Base-by-base conservation (phyloP, 2,329 filamentous ascomycete genomes). In the Myriangium duriaei region DNA sequence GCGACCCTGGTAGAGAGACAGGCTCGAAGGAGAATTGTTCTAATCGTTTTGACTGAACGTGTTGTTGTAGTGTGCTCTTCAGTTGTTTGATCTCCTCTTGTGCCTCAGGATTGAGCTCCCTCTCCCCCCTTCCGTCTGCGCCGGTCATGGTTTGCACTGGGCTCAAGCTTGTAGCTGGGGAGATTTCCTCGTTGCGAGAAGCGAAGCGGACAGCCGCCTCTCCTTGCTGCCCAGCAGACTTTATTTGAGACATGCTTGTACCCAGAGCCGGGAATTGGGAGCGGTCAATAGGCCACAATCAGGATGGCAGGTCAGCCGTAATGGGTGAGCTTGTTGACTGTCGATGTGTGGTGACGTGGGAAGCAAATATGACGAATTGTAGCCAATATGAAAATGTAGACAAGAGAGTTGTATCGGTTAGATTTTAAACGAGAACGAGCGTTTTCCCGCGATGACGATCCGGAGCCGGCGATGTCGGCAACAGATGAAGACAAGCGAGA, bases 21-120 rank as follows among this genome's bases (percentile, higher is more conserved):
- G 88, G 80, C 56, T 95, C 87, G 53, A 87, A 96, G 30, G 81
- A 78, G 61, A 85, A 93, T 55, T 86, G 83, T 55, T 81, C 81
- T 67, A 93, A 75, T 46, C 87, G 76, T 41, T 76, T 72, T 50
- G 87, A 80, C 62, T 95, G 87, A 44, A 94, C 69, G 49, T 79
- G 76, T 45, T 76, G 75, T 47, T 85, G 80, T 16, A 93, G 65
- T 15, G 75, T 78, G 49, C 76, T 74, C 35, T 81, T 78, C 44
- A 94, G 64, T 42, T 76, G 76, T 47, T 72, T 74, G 40, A 92
- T 66, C 53, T 87, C 73, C 40, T 83, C 77, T 42, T 52, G 41
- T 4, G 49, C 49, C 40, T 72, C 65, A 5, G 56, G 54, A 39
- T 55, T 55, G 46, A 65, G 49, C 35, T 54, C 52, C 18, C 30